Evolutionary conservation across 805 yeast species (phyloP).

Genomic region (Wickerhamomyces alni): DNA sequence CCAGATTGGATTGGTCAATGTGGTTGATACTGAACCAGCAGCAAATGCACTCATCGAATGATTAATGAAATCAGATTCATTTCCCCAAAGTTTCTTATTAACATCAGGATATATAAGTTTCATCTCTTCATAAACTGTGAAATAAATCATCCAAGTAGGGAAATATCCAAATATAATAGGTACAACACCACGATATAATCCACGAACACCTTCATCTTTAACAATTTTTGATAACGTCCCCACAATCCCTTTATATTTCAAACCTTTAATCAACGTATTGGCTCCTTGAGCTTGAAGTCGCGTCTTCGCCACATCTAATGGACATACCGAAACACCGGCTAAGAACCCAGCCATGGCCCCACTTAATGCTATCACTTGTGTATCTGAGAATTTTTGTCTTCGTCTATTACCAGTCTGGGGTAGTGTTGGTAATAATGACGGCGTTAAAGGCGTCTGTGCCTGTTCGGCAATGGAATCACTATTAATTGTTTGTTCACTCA

Average conservation of each 20-base stretch:
- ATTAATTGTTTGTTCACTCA: not conserved
- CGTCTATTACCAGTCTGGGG: not conserved
- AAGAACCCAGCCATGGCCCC: constrained; percentile 94
- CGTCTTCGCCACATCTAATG: constrained; percentile 93
- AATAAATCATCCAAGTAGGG: constrained; percentile 97
- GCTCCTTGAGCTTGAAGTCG: constrained; percentile 88
- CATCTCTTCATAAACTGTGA: constrained; percentile 79
- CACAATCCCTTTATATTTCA: constrained; percentile 48
- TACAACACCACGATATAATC: constrained; percentile 82
- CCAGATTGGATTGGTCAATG: constrained; percentile 93
- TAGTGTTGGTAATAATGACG: not conserved
- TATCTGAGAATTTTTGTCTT: constrained; percentile 25
- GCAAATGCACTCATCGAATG: constrained; percentile 60
- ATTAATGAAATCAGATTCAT: constrained; percentile 29
- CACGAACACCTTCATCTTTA: constrained; percentile 73
- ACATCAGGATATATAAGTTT: constrained; percentile 48
- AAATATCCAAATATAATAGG: constrained; percentile 93
- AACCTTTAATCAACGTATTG: not conserved
- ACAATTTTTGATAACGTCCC: constrained; percentile 63
- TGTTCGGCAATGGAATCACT: too few relatives aligned
- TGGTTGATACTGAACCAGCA: constrained; percentile 84
- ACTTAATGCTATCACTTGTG: constrained; percentile 67
- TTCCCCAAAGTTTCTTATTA: constrained; percentile 20
- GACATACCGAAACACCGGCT: constrained; percentile 88
- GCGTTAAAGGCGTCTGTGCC: too few relatives aligned